A percentile compares a stretch with the other conserved stretches of the same genome.
phyloP scores from a whole-genome alignment of 1,284 basidiomycete species.

The Rugosomyces carneus region DNA sequence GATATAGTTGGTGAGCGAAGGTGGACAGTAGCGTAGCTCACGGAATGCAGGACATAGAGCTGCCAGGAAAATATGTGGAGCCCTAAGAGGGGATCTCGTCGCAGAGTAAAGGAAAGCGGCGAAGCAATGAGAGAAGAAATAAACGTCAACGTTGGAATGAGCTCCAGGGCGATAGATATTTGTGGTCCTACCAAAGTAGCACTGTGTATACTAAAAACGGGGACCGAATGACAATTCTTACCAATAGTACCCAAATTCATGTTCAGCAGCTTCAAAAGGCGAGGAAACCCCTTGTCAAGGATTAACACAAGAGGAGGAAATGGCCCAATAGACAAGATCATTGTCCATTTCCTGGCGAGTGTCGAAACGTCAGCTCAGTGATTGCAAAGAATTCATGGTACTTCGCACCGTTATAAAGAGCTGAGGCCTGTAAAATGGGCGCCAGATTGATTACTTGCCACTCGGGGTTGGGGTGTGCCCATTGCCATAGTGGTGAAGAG shows the following conservation, averaged over 20 bases:
- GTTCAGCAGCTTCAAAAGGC: not conserved
- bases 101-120: constrained; percentile 6
- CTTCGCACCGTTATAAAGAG: not conserved
- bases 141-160: constrained; percentile 3
- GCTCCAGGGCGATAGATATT: constrained; percentile 7
- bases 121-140: constrained; percentile 3
- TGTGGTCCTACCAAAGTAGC: constrained; percentile 1
- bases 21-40: not conserved
- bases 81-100: constrained; percentile 1
- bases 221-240: constrained; percentile 5
- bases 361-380: not conserved
- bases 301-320: constrained; percentile 13
- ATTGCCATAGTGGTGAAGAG: too few relatives aligned
- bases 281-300: constrained; percentile 43
- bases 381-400: not conserved
- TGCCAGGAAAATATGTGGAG: constrained; percentile 5
- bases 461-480: too few relatives aligned
- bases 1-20: constrained; percentile 3
- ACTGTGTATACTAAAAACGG: constrained; percentile 38
- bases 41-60: constrained; percentile 8
- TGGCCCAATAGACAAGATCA: constrained; percentile 9
- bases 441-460: not conserved
- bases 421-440: not conserved
- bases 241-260: constrained; percentile 42
- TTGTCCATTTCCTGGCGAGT: constrained; percentile 18